Evolutionary conservation across 441 rosid species (phyloP).

Genomic region (Croton setiger): DNA sequence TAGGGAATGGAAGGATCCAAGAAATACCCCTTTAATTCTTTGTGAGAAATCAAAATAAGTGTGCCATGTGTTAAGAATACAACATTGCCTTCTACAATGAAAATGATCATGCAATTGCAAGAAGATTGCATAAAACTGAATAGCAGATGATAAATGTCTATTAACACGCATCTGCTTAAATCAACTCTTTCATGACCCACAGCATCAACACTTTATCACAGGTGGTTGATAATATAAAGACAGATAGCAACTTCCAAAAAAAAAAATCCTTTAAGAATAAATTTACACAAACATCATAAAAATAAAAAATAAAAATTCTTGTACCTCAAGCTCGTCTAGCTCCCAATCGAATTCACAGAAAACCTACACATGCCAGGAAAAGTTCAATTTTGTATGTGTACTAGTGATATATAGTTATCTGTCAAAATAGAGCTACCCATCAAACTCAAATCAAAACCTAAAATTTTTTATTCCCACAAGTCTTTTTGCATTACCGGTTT

Average conservation of each 20-base stretch:
- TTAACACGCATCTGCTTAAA: background rate
- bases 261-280: background rate
- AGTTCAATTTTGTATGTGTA: conserved; percentile 13
- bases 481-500: conserved; percentile 58
- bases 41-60: background rate
- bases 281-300: conserved; percentile 9
- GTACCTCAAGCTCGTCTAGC: conserved; percentile 78
- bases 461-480: conserved; percentile 2
- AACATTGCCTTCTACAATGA: conserved; percentile 2
- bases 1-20: background rate
- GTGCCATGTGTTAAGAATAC: background rate
- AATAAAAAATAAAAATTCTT: too few species aligned
- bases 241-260: conserved; percentile 2
- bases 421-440: background rate
- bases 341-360: conserved; percentile 96
- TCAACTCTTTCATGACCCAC: background rate
- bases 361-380: conserved; percentile 51
- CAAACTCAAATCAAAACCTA: conserved; percentile 8
- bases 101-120: background rate
- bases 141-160: background rate
- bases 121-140: background rate
- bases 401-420: background rate
- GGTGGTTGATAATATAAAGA: conserved; percentile 10
- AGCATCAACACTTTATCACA: conserved; percentile 6
- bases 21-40: background rate